These are phyloP conservation scores for Chondrus crispus DNA, from an alignment of 23 red algal genomes.

Conservation along the genomic window DNA sequence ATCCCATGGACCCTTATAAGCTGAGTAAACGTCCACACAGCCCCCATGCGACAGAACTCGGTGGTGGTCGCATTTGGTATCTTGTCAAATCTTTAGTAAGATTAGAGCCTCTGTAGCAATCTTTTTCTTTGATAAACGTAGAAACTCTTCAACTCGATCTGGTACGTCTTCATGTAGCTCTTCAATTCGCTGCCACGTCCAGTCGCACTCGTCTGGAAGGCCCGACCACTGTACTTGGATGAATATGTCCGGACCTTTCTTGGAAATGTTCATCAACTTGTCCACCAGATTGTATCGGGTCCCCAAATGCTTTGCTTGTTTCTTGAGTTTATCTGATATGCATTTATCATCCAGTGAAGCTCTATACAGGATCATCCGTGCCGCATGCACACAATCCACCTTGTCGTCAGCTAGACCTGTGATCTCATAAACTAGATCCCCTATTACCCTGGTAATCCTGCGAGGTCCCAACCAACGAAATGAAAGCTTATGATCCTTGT, in stretches of 20 bases:
- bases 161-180: conserved; percentile 10
- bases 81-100: too few species aligned
- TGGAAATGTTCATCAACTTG: not conserved
- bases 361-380: not conserved
- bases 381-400: not conserved
- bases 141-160: too few species aligned
- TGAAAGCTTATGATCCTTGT: not conserved
- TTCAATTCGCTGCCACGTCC: not conserved
- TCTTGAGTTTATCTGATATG: not conserved
- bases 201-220: not conserved
- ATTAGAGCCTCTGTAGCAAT: too few species aligned
- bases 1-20: too few species aligned
- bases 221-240: not conserved
- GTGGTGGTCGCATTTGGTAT: too few species aligned
- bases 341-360: not conserved
- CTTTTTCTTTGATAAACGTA: too few species aligned
- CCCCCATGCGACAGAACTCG: too few species aligned
- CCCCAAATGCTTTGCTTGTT: not conserved
- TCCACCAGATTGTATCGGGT: not conserved
- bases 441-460: not conserved
- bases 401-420: not conserved
- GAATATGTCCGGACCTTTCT: not conserved
- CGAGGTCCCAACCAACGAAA: not conserved
- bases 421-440: not conserved
- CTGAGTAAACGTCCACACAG: too few species aligned